Percentiles rank a stretch among this genome's conserved stretches.
Evolutionary conservation across 2,329 filamentous ascomycete genomes (phyloP).

Genomic region (Colletotrichum sidae): DNA sequence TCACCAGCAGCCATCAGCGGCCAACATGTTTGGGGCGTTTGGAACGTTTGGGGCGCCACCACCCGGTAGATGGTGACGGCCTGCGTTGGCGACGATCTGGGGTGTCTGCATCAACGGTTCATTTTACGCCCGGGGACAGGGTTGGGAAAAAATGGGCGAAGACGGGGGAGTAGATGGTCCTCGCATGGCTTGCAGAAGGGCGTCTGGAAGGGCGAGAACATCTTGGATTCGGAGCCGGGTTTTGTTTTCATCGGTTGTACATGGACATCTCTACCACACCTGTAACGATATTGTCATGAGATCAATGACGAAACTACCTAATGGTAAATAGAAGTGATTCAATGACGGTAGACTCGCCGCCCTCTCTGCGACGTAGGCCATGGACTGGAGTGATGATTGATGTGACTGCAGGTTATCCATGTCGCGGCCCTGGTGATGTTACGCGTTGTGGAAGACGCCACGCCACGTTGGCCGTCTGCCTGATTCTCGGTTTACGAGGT

Average conservation of each 20-base stretch:
- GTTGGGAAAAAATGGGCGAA: background rate
- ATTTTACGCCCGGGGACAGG: too few species aligned
- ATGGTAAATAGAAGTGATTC: slow-evolving; percentile 29
- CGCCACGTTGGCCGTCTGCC: too few species aligned
- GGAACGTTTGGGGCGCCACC: slow-evolving; percentile 37
- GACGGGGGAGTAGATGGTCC: background rate
- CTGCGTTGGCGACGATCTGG: background rate
- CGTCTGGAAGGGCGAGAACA: background rate
- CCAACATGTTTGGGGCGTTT: slow-evolving; percentile 35
- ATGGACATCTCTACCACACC: slow-evolving; percentile 29
- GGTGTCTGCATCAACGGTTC: background rate
- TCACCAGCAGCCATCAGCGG: slow-evolving; percentile 1
- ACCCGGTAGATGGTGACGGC: slow-evolving; percentile 30
- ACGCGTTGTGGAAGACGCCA: too few species aligned
- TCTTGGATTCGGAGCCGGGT: slow-evolving; percentile 12
- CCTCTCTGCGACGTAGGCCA: background rate
- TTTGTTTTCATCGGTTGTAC: slow-evolving; percentile 20
- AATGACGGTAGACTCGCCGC: background rate
- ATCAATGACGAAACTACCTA: slow-evolving; percentile 28
- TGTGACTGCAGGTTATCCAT: background rate
- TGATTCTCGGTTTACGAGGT: too few species aligned
- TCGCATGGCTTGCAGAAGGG: too few species aligned
- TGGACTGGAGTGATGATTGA: background rate
- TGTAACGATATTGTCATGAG: slow-evolving; percentile 35
- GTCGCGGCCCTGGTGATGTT: background rate